Evolutionary conservation across 2,329 filamentous ascomycete species (phyloP), one percentile per base, ranked within the genome.

Genomic region (Colletotrichum orbiculare): DNA sequence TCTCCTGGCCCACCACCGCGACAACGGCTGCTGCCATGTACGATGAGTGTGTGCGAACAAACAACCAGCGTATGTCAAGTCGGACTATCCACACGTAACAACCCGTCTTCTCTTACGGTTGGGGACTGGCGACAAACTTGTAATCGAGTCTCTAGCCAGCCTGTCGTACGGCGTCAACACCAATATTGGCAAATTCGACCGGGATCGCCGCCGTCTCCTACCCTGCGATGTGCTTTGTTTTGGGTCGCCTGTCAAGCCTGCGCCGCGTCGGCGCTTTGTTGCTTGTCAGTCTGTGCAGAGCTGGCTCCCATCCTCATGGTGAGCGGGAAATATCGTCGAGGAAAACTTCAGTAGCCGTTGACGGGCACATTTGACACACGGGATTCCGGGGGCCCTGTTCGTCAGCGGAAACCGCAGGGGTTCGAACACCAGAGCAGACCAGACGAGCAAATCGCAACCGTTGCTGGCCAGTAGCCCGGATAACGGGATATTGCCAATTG

Each of bases 381-480:
- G 54, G 25, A 48, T 57, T 60, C 61, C 34, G 49, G 56, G 61
- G 50, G 38, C 56, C 61, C 45, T 50, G 49, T 55, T 55, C 50
- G 50, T 55, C 39, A 52, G 38, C 50, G 47, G 42, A 42, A 35
- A 46, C 62, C 11, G 50, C 62, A 65, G 45, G 62, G 62, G 35
- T 54, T 15, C 25, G 39, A 12, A 38, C 47, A 46, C 25, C 50
- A 25, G 25, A 5, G 25, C 25, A 46, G 52, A 56, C 52, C 57
- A 56, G 57, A 65, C 57, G 62, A 62, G 62, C 62, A 56, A 65
- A 55, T 65, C 50, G 62, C 57, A 62, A 55, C 58, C 52, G 46
- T 52, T 52, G 50, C 57, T 62, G 52, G 46, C 52, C 41, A 34
- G 50, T 33, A 56, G 52, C 50, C 50, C 62, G 62, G 62, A 62